phyloP scores from a whole-genome alignment of 805 yeast genomes.

The Trichomonascus vanleenenianus region DNA sequence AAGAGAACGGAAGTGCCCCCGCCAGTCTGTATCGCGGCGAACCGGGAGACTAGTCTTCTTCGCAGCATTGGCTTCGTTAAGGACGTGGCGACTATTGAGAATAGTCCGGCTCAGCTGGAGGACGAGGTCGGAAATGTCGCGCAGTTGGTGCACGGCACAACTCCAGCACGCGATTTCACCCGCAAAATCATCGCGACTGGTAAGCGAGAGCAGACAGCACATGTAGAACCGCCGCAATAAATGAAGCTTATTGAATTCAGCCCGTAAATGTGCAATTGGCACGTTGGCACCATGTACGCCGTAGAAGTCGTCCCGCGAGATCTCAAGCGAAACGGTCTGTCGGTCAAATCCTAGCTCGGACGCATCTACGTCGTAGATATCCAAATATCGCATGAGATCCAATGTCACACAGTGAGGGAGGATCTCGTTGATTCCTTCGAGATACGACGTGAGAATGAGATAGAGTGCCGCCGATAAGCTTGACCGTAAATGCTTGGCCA shows the following conservation, averaged over 20 bases:
- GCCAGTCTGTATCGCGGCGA: not conserved
- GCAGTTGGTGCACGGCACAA: conserved; percentile 18
- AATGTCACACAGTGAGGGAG: conserved; percentile 26
- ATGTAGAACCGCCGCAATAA: conserved; percentile 36
- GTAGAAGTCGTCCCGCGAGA: conserved; percentile 13
- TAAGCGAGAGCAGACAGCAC: conserved; percentile 35
- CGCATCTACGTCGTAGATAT: conserved; percentile 33
- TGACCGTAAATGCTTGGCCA: conserved; percentile 28
- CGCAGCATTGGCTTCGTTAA: not conserved
- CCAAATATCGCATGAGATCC: conserved; percentile 37
- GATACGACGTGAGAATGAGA: conserved; percentile 28
- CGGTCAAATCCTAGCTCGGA: not conserved
- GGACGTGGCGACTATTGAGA: conserved; percentile 7
- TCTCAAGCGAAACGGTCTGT: not conserved
- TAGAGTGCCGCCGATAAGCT: conserved; percentile 24
- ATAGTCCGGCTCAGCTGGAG: conserved; percentile 12
- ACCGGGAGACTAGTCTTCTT: not conserved
- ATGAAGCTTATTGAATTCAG: conserved; percentile 31
- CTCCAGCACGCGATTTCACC: conserved; percentile 21
- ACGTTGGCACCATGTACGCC: conserved; percentile 21
- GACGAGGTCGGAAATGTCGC: conserved; percentile 10
- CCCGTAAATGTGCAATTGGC: conserved; percentile 23
- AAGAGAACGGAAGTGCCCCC: conserved; percentile 4
- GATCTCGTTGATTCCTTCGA: conserved; percentile 23
- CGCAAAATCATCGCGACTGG: conserved; percentile 16